These are phyloP conservation scores for Fusarium pininemorale DNA, from an alignment of 2,329 filamentous ascomycete species.

Conservation along the genomic window DNA sequence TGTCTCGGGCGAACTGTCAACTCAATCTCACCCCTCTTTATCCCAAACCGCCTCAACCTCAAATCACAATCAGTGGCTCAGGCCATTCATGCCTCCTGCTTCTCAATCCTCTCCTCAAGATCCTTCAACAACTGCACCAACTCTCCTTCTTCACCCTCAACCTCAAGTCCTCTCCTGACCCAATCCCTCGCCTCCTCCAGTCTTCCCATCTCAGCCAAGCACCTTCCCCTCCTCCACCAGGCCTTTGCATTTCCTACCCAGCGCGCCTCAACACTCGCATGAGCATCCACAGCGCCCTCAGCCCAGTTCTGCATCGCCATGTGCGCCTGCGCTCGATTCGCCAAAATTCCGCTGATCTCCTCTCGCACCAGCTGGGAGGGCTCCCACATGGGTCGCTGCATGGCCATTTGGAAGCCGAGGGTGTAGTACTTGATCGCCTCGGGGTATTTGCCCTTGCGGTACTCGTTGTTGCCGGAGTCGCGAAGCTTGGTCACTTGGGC, in stretches of 20 bases:
- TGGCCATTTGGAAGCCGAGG: slow-evolving; percentile 90
- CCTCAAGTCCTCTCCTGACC: slow-evolving; percentile 80
- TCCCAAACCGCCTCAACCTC: not conserved
- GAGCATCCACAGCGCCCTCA: slow-evolving; percentile 86
- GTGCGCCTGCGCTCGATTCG: slow-evolving; percentile 89
- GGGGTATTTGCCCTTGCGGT: slow-evolving; percentile 77
- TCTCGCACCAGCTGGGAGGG: slow-evolving; percentile 84
- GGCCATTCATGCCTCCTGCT: slow-evolving; percentile 46
- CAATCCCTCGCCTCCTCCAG: slow-evolving; percentile 84
- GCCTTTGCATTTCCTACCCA: slow-evolving; percentile 89
- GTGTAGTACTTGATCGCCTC: slow-evolving; percentile 85
- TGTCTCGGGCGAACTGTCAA: slow-evolving; percentile 12
- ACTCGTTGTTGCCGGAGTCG: slow-evolving; percentile 84
- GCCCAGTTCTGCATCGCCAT: slow-evolving; percentile 86
- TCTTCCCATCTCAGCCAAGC: slow-evolving; percentile 89
- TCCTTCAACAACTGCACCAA: slow-evolving; percentile 72
- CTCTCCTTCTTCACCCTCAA: slow-evolving; percentile 77
- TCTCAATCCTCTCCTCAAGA: slow-evolving; percentile 59
- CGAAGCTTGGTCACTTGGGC: slow-evolving; percentile 90
- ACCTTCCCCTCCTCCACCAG: slow-evolving; percentile 90
- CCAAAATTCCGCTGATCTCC: slow-evolving; percentile 81
- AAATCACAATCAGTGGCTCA: not conserved
- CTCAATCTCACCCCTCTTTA: not conserved
- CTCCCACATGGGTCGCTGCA: slow-evolving; percentile 86
- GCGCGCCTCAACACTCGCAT: slow-evolving; percentile 88